Percentiles rank a stretch among this genome's conserved stretches.
phyloP scores from a whole-genome alignment of 1,139 yeast species.

The Tardiomyces depauwii region DNA sequence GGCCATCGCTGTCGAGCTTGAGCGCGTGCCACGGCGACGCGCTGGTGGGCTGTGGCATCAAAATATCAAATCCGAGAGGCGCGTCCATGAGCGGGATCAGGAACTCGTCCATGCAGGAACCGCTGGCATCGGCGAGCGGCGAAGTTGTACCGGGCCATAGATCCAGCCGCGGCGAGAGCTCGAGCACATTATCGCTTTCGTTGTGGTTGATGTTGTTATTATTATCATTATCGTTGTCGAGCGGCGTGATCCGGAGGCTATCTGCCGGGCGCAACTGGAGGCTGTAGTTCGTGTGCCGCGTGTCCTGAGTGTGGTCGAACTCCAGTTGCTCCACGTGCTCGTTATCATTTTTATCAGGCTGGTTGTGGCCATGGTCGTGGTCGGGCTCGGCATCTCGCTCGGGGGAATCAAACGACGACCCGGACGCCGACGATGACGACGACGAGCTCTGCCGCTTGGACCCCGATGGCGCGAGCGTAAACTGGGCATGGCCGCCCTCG shows the following conservation, averaged over 20 bases:
- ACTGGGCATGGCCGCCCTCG: too few species aligned
- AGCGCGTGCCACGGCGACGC: conserved; percentile 10
- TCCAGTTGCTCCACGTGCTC: not conserved
- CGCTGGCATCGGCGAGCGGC: not conserved
- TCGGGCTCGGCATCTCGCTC: too few species aligned
- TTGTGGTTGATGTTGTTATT: not conserved
- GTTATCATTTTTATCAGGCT: not conserved
- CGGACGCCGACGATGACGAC: too few species aligned
- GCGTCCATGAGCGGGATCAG: not conserved
- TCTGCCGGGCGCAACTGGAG: too few species aligned
- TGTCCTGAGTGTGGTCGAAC: too few species aligned
- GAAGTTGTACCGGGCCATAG: too few species aligned
- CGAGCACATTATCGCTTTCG: not conserved
- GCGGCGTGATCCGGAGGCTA: not conserved
- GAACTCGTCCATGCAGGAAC: not conserved
- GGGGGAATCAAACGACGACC: too few species aligned
- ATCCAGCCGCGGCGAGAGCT: not conserved
- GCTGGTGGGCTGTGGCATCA: conserved; percentile 2
- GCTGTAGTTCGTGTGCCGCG: too few species aligned
- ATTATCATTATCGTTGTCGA: not conserved
- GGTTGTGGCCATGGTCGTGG: too few species aligned
- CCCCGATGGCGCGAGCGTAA: too few species aligned
- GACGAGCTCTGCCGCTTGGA: too few species aligned
- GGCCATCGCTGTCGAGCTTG: conserved; percentile 33
- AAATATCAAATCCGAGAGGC: conserved; percentile 1